Conservation (phyloP, 768 basidiomycete genomes). For the Grammothele lineata region DNA sequence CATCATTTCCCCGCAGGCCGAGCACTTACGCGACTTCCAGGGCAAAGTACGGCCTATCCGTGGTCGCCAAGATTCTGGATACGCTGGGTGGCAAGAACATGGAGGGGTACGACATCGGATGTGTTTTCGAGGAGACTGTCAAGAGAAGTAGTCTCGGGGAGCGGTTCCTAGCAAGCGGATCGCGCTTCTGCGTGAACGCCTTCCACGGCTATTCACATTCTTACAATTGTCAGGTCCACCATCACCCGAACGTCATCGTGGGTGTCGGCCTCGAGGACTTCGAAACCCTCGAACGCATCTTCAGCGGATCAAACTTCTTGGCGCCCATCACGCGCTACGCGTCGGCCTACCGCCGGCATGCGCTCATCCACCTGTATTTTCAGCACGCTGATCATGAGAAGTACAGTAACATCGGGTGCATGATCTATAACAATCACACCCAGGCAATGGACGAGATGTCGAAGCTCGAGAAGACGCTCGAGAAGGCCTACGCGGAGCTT, state of each 20-base stretch:
- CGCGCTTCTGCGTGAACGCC: conserved; percentile 18
- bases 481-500: conserved; percentile 10
- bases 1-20: neutral
- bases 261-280: conserved; percentile 33
- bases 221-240: conserved; percentile 27
- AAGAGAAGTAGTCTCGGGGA: conserved; percentile 4
- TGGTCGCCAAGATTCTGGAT: neutral
- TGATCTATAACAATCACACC: conserved; percentile 25
- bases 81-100: neutral
- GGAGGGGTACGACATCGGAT: conserved; percentile 19
- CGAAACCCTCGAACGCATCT: conserved; percentile 16
- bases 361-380: conserved; percentile 30
- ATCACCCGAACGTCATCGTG: conserved; percentile 28
- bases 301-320: conserved; percentile 17
- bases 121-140: conserved; percentile 12
- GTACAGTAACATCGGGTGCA: conserved; percentile 26
- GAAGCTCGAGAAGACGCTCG: conserved; percentile 7
- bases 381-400: conserved; percentile 33
- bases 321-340: conserved; percentile 25
- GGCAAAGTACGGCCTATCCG: conserved; percentile 8
- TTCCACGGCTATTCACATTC: conserved; percentile 36
- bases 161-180: neutral
- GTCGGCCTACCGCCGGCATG: conserved; percentile 21
- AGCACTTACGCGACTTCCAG: neutral
- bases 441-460: conserved; percentile 28